A percentile compares a stretch with the other conserved stretches of the same genome.
phyloP scores from a whole-genome alignment of 2,329 filamentous ascomycete species.

The Verticillium tricorpus region DNA sequence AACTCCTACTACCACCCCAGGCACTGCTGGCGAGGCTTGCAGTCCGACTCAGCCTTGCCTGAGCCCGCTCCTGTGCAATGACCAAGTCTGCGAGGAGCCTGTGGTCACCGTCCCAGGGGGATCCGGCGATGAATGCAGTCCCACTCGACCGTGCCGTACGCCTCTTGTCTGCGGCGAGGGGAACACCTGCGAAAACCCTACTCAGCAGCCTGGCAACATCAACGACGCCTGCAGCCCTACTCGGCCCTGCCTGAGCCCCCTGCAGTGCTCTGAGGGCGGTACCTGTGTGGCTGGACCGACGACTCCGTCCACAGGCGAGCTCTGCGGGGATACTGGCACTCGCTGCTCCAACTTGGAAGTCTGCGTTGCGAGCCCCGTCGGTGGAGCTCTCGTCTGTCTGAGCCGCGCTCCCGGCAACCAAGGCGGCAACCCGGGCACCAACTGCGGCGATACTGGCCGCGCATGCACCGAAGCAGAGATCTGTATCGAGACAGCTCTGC shows the following conservation, averaged over 20 bases:
- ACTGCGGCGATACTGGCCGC: not conserved
- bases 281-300: not conserved
- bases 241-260: not conserved
- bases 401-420: not conserved
- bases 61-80: not conserved
- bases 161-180: not conserved
- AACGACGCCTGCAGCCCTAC: not conserved
- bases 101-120: not conserved
- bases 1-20: not conserved
- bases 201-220: not conserved
- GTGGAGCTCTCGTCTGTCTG: not conserved
- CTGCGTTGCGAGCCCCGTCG: not conserved
- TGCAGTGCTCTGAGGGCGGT: not conserved
- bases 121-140: not conserved
- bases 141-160: not conserved
- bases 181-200: not conserved
- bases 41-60: not conserved
- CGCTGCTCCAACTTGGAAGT: not conserved
- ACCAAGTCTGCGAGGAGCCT: not conserved
- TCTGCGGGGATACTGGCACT: not conserved
- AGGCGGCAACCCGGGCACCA: not conserved
- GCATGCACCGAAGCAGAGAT: not conserved
- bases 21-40: not conserved
- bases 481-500: not conserved
- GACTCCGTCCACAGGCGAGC: not conserved